phyloP scores from a whole-genome alignment of 169 alveolate genomes.

The Besnoitia besnoiti region DNA sequence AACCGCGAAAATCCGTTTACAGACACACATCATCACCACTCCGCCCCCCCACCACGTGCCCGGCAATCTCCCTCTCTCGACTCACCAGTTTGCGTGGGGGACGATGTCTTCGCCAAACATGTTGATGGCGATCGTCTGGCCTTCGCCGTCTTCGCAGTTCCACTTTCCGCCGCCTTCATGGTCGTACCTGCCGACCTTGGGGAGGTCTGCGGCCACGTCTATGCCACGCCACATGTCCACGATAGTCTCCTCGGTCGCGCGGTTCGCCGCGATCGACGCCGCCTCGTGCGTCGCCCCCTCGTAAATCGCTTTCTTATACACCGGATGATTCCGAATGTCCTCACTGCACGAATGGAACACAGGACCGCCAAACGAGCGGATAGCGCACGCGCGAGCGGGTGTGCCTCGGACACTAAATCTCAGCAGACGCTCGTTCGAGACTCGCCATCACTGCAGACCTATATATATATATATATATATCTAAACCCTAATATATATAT shows the following conservation, averaged over 20 bases:
- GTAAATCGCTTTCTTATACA: slow-evolving; percentile 36
- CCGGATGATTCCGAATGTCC: slow-evolving; percentile 46
- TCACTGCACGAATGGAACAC: not conserved
- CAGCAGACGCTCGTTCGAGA: no score
- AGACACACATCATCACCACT: no score
- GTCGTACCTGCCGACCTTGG: not conserved
- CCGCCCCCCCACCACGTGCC: no score
- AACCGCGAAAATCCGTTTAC: no score
- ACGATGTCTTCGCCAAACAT: slow-evolving; percentile 17
- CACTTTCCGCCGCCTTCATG: slow-evolving; percentile 33
- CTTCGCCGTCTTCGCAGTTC: slow-evolving; percentile 33
- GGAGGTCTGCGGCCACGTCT: slow-evolving; percentile 11
- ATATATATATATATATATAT: no score
- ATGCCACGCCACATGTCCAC: slow-evolving; percentile 30
- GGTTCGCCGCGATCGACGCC: slow-evolving; percentile 2
- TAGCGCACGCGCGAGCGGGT: no score
- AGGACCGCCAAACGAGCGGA: no score
- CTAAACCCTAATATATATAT: no score
- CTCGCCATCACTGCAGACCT: no score
- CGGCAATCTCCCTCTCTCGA: not conserved
- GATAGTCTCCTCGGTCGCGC: slow-evolving; percentile 40
- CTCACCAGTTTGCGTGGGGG: slow-evolving; percentile 41
- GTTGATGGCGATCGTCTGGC: slow-evolving; percentile 36
- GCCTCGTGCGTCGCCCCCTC: slow-evolving; percentile 56
- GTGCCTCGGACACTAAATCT: no score